Base-by-base conservation (phyloP, 352 stramenopile species). In the Globisporangium middletonii region DNA sequence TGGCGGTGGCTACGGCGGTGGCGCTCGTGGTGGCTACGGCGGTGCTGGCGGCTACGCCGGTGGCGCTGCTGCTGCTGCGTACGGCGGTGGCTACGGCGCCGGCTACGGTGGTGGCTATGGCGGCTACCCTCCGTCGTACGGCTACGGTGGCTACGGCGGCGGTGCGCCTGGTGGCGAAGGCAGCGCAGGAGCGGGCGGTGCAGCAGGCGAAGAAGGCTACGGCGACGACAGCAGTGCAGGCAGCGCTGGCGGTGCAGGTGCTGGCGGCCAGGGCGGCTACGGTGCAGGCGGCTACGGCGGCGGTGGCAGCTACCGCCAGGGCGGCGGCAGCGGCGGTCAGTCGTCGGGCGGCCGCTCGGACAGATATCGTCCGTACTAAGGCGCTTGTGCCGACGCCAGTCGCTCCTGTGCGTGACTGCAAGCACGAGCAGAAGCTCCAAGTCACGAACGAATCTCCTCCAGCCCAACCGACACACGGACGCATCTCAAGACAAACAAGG, bases 291-390 rank as follows among this genome's bases (percentile, higher is more conserved):
- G 75, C 50, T 66, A 72, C 54, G 53, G 66, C 2, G 66, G 72
- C 48, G 71, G 58, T n/a, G 35, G 35, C 35, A n/a, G 41, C 26
- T 89, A 89, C 53, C 77, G 77, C 52, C 82, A 86, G 62, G 79
- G 78, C n/a, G 73, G 75, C 50, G 66, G 75, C 51, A 51, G 66
- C 2, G 66, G 72, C 50, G 69, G 77, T 55, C 66, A 65, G 45
- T 77, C 77, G 66, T 84, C 76, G 35, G 74, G 76, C 45, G 77
- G 77, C 33, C 74, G 81, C 56, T 89, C 83, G 65, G 83, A 93
- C 27, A 75, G 83, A 75, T 93, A 93, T 72, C 83, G 83, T 61
- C 83, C 83, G 50, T 93, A 93, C 69, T 93, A 78, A 86, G 55
- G 50, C 57, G 27, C 0, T 9, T 38, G 5, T 38, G 33, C 1